phyloP scores from a whole-genome alignment of 495 filamentous ascomycete species.

The Apodospora peruviana region DNA sequence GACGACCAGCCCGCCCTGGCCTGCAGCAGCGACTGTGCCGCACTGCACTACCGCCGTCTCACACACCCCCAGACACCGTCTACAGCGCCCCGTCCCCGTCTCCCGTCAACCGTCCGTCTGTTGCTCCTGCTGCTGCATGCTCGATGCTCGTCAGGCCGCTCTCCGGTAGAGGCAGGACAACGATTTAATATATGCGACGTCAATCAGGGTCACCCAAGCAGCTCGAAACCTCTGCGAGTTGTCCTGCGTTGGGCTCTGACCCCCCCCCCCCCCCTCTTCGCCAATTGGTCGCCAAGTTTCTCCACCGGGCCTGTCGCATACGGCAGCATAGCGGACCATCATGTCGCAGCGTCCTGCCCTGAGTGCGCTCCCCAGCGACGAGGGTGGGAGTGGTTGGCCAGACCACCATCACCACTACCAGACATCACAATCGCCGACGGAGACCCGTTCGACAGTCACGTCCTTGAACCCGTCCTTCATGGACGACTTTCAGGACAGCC shows the following conservation, averaged over 20 bases:
- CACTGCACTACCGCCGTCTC: too few species aligned
- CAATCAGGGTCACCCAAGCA: conserved; percentile 43
- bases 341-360: neutral
- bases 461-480: conserved; percentile 16
- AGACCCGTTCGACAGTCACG: too few species aligned
- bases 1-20: too few species aligned
- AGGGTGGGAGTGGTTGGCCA: too few species aligned
- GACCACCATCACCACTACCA: too few species aligned
- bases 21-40: too few species aligned
- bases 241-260: conserved; percentile 34
- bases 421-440: neutral
- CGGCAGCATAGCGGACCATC: neutral
- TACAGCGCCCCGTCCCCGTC: too few species aligned
- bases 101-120: too few species aligned
- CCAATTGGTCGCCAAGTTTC: conserved; percentile 24
- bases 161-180: conserved; percentile 10
- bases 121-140: too few species aligned
- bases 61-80: too few species aligned
- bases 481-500: conserved; percentile 32
- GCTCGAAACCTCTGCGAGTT: conserved; percentile 41
- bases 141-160: conserved; percentile 6
- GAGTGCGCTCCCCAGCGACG: too few species aligned
- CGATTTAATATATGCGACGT: conserved; percentile 39
- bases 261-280: conserved; percentile 13
- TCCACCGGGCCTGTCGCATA: conserved; percentile 19